phyloP scores from a whole-genome alignment of 2,329 filamentous ascomycete genomes.

The Thermothelomyces thermophilus region DNA sequence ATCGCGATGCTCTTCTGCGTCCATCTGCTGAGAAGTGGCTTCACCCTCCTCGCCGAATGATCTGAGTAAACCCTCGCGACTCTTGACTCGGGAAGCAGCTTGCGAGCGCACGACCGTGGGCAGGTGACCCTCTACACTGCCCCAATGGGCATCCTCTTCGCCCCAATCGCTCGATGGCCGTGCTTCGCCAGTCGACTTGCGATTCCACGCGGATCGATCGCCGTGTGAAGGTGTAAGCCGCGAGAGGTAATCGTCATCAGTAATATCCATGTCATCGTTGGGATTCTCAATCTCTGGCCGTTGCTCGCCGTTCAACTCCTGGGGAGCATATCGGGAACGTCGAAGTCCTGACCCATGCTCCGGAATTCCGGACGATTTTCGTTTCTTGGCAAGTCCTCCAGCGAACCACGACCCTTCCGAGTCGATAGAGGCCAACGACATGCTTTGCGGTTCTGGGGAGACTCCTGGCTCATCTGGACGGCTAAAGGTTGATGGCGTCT shows the following conservation, averaged over 20 bases:
- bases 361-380: slow-evolving; percentile 39
- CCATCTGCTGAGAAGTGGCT: slow-evolving; percentile 10
- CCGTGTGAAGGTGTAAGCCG: slow-evolving; percentile 35
- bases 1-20: slow-evolving; percentile 16
- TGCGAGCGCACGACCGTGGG: slow-evolving; percentile 55
- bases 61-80: slow-evolving; percentile 46
- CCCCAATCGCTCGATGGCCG: slow-evolving; percentile 54
- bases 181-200: slow-evolving; percentile 44
- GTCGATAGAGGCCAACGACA: slow-evolving; percentile 88
- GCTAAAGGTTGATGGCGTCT: slow-evolving; percentile 41
- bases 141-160: slow-evolving; percentile 46
- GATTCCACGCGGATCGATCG: slow-evolving; percentile 27
- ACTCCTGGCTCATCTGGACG: slow-evolving; percentile 35
- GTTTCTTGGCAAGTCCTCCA: slow-evolving; percentile 47
- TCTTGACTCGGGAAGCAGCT: slow-evolving; percentile 41
- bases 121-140: slow-evolving; percentile 42
- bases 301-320: slow-evolving; percentile 32
- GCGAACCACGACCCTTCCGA: slow-evolving; percentile 96
- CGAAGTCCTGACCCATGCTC: slow-evolving; percentile 14
- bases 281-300: slow-evolving; percentile 37
- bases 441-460: slow-evolving; percentile 60
- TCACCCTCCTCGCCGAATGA: slow-evolving; percentile 33
- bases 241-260: slow-evolving; percentile 70
- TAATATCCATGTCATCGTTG: slow-evolving; percentile 59
- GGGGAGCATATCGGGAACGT: slow-evolving; percentile 38